Evolutionary conservation across 1,284 basidiomycete genomes (phyloP).

Genomic region (Ustilago loliicola): DNA sequence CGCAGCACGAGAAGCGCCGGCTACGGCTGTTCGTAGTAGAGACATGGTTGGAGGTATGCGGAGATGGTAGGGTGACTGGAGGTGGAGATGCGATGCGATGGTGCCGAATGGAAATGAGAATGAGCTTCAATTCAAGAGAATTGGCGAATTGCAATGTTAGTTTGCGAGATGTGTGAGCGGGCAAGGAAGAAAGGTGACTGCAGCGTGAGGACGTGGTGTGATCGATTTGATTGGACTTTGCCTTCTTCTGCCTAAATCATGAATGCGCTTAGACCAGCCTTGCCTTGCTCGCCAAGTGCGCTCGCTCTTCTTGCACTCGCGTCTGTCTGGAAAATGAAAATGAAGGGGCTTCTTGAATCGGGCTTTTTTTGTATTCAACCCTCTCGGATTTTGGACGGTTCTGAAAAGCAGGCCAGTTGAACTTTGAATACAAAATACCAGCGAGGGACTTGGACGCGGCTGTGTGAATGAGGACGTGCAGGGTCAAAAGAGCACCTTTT

Average conservation of each 20-base stretch:
- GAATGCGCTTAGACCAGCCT: conserved; percentile 28
- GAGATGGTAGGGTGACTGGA: background rate
- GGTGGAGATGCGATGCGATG: background rate
- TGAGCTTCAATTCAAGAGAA: background rate
- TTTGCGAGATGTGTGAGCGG: background rate
- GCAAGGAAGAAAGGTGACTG: background rate
- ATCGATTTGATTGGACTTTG: background rate
- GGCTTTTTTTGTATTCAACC: conserved; percentile 13
- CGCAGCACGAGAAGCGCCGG: conserved; percentile 34
- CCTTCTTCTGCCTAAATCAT: too few relatives aligned
- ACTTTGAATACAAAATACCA: too few relatives aligned
- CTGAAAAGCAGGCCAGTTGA: background rate
- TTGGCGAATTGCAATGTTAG: conserved; percentile 15
- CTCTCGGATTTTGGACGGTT: conserved; percentile 2
- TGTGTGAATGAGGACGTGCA: too few relatives aligned
- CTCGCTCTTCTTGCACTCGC: background rate
- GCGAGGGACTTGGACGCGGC: conserved; percentile 13
- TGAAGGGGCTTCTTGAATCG: background rate
- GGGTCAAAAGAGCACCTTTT: too few relatives aligned
- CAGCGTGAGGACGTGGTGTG: background rate
- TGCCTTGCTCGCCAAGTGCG: background rate
- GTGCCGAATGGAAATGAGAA: conserved; percentile 4
- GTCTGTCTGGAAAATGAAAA: background rate
- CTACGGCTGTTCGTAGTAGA: conserved; percentile 44
- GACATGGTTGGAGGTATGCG: conserved; percentile 33